Base-by-base conservation (phyloP, 352 stramenopile genomes). In the Pythium insidiosum region DNA sequence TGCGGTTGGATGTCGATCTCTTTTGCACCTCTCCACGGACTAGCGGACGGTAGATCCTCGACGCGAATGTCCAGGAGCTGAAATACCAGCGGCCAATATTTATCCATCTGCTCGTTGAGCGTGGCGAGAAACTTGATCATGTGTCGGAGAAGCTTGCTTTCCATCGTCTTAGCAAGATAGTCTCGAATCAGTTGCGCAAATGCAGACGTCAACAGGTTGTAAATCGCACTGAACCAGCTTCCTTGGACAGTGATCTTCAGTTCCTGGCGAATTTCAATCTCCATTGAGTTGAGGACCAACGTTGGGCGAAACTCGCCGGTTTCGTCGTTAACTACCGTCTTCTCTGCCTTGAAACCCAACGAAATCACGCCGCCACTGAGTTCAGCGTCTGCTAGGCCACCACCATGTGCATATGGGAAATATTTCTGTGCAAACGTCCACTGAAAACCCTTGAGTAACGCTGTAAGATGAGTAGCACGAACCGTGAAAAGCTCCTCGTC, bases 391-490 rank as follows among this genome's bases (percentile, higher is more conserved):
- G 80, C 80, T 21, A 84, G 47, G 0, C 80, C 80, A 6, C 75
- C 76, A 4, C 80, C 80, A 28, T 93, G 79, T n/a, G 87, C 47
- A 40, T 90, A 93, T n/a, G 80, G 80, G 34, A 93, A 93, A 30
- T 75, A 78, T 43, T 88, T 90, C 35, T 93, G 80, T 16, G 74
- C 64, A 58, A 93, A 93, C 6, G 78, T 93, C 80, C 80, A 93
- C 38, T 93, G 48, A 33, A 93, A 87, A 1, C 74, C 70, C 28
- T 89, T 78, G n/a, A 93, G 73, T 9, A 89, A 37, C 7, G 77
- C 78, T 6, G 72, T 90, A 29, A 93, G 47, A 30, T 88, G 70
- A 0, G 75, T 87, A 0, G 80, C 80, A 24, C 72, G 66, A 34
- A 93, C 79, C 3, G 69, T 90, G 20, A 93, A 76, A 3, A 93